These are phyloP conservation scores for Clitopilus hobsonii DNA, from an alignment of 768 basidiomycete species.

Conservation along the genomic window DNA sequence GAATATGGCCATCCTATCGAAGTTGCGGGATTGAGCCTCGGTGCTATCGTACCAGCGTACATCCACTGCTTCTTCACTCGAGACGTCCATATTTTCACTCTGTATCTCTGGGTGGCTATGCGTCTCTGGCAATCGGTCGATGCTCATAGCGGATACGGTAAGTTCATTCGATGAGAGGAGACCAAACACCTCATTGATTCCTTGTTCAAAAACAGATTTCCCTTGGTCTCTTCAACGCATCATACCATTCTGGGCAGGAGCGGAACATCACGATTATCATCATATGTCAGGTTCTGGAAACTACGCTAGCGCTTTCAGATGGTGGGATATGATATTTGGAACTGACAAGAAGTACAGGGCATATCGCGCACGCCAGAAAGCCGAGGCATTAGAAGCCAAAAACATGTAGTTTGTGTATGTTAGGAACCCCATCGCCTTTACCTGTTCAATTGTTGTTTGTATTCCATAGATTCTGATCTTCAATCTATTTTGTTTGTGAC, in stretches of 20 bases:
- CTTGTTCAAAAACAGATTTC: constrained; percentile 64
- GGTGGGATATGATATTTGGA: constrained; percentile 86
- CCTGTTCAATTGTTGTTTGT: neutral
- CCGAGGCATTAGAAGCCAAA: neutral
- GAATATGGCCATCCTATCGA: constrained; percentile 98
- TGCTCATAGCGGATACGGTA: constrained; percentile 94
- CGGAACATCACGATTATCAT: constrained; percentile 98
- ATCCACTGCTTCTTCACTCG: constrained; percentile 74
- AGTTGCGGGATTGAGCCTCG: constrained; percentile 89
- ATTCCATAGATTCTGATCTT: no score
- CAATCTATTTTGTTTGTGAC: no score
- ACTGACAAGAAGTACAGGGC: constrained; percentile 88
- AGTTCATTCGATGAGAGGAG: constrained; percentile 16
- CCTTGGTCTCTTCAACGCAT: constrained; percentile 94
- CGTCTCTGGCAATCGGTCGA: constrained; percentile 97
- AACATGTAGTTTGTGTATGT: neutral
- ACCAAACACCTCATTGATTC: neutral
- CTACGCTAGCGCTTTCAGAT: constrained; percentile 91
- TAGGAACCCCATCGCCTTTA: neutral
- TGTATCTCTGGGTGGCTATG: constrained; percentile 91
- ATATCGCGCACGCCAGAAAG: constrained; percentile 51
- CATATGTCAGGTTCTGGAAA: constrained; percentile 96
- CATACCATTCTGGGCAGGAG: constrained; percentile 94
- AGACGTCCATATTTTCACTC: constrained; percentile 85
- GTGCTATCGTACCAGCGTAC: constrained; percentile 85